Evolutionary conservation across 2,329 filamentous ascomycete genomes (phyloP).

Genomic region (Claviceps sp.): DNA sequence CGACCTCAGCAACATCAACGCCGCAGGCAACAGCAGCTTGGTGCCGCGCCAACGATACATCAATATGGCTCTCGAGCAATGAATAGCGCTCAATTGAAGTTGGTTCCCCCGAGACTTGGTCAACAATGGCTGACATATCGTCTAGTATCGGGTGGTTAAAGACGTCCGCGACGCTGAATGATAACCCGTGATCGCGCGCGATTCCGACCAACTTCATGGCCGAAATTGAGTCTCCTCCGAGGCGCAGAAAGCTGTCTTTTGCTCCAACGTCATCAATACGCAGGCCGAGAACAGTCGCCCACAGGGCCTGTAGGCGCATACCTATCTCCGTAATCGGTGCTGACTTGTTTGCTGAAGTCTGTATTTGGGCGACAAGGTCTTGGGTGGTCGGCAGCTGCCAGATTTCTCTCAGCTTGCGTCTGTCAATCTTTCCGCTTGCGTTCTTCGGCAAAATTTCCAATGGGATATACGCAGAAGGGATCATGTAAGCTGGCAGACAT

Average conservation of each 20-base stretch:
- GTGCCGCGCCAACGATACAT: neutral
- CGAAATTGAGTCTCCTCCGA: conserved; percentile 32
- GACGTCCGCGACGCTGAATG: conserved; percentile 27
- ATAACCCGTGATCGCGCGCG: conserved; percentile 21
- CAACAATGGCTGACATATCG: neutral
- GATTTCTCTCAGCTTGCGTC: neutral
- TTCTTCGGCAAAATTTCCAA: neutral
- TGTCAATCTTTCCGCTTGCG: conserved; percentile 1
- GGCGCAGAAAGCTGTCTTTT: conserved; percentile 32
- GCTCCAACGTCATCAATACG: conserved; percentile 15
- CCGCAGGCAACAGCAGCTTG: conserved; percentile 3
- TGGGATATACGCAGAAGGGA: conserved; percentile 1
- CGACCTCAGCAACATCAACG: conserved; percentile 14
- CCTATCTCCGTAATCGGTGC: neutral
- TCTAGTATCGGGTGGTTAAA: conserved; percentile 16
- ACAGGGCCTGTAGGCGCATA: neutral
- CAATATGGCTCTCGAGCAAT: neutral
- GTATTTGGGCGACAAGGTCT: neutral
- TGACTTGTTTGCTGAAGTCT: neutral
- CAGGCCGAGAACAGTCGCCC: conserved; percentile 7
- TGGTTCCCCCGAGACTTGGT: neutral
- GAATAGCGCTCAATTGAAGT: neutral
- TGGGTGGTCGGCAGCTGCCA: neutral
- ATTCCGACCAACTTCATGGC: conserved; percentile 27
- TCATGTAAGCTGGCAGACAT: conserved; percentile 2